A percentile compares a stretch with the other conserved stretches of the same genome.
These are phyloP conservation scores for Kluyveromyces dobzhanskii DNA, from an alignment of 805 yeast genomes.

Conservation along the genomic window DNA sequence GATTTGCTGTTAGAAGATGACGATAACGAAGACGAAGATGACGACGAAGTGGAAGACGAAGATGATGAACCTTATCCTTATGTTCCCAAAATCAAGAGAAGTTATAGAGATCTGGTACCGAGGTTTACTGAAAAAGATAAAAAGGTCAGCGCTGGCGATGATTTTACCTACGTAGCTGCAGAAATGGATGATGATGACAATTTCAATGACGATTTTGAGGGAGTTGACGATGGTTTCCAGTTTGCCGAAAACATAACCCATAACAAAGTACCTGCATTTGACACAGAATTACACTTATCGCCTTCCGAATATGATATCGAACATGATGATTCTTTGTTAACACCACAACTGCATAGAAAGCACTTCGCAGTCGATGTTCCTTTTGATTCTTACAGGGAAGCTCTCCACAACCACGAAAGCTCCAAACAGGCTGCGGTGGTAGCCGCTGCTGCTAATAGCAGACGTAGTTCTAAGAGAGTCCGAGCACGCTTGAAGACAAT, in stretches of 20 bases:
- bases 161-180: no score
- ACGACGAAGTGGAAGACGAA: conserved; percentile 6
- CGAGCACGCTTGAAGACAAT: conserved; percentile 17
- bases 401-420: conserved; percentile 5
- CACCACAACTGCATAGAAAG: conserved; percentile 23
- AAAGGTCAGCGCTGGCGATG: no score
- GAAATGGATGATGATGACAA: conserved; percentile 8
- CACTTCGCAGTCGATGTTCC: conserved; percentile 15
- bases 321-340: conserved; percentile 18
- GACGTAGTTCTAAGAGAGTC: conserved; percentile 2
- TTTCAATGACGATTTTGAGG: conserved; percentile 9
- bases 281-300: conserved; percentile 15
- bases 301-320: conserved; percentile 24
- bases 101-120: no score
- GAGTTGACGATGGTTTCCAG: conserved; percentile 13
- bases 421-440: neutral
- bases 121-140: no score
- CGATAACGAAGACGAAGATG: neutral
- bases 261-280: conserved; percentile 8
- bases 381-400: conserved; percentile 19
- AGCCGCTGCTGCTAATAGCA: conserved; percentile 1
- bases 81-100: no score
- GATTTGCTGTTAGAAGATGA: conserved; percentile 3
- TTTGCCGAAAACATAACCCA: conserved; percentile 19
- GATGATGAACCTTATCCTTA: neutral